A percentile compares a stretch with the other conserved stretches of the same genome.
phyloP scores from a whole-genome alignment of 768 basidiomycete genomes.

The Auriscalpium orientale region DNA sequence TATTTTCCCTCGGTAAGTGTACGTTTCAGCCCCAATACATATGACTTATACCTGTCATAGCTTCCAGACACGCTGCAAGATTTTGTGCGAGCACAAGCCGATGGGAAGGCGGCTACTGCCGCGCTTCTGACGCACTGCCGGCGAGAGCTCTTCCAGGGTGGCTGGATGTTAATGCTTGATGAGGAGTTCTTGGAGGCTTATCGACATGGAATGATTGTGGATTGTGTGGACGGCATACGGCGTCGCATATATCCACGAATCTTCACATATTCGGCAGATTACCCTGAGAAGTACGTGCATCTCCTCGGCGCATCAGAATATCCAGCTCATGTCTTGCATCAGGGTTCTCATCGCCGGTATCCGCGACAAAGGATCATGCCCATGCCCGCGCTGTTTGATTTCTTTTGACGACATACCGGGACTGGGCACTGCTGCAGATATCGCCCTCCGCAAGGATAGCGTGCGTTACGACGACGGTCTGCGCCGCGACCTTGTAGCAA shows the following conservation, averaged over 20 bases:
- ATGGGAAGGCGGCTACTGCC: not conserved
- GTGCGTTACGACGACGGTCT: not conserved
- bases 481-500: not conserved
- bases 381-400: slow-evolving; percentile 24
- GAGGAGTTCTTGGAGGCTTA: slow-evolving; percentile 18
- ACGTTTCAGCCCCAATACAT: not conserved
- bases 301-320: not conserved
- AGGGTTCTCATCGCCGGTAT: slow-evolving; percentile 23
- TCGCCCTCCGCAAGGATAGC: not conserved
- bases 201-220: slow-evolving; percentile 18
- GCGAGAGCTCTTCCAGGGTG: slow-evolving; percentile 24
- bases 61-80: slow-evolving; percentile 14
- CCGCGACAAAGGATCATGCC: slow-evolving; percentile 23
- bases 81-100: slow-evolving; percentile 9
- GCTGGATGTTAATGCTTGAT: slow-evolving; percentile 16
- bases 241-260: slow-evolving; percentile 18
- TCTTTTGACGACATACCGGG: slow-evolving; percentile 9
- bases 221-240: slow-evolving; percentile 19
- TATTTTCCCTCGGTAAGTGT: slow-evolving; percentile 33
- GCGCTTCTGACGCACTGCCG: slow-evolving; percentile 24
- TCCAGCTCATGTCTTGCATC: not conserved
- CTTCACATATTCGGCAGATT: slow-evolving; percentile 24
- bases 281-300: slow-evolving; percentile 25
- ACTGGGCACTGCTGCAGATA: slow-evolving; percentile 14
- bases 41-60: slow-evolving; percentile 12